These are phyloP conservation scores for Edaphochlamys debaryana DNA, from an alignment of 139 green algal species.

Conservation along the genomic window DNA sequence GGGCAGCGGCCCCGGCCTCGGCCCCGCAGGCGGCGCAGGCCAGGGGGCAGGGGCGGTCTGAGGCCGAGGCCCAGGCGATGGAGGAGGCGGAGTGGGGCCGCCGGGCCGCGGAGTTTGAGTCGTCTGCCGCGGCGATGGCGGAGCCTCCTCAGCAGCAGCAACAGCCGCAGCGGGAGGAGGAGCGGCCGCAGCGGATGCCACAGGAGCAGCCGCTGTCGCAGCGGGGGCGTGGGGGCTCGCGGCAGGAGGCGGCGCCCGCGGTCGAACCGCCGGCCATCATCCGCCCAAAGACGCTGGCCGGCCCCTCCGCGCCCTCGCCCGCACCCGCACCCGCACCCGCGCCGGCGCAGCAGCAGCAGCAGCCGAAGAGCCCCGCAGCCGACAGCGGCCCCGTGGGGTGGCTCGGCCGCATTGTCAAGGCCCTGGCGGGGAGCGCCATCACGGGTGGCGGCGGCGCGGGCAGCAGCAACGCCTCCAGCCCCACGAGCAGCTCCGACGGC, in stretches of 20 bases:
- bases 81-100: too few relatives aligned
- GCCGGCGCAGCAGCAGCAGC: background rate
- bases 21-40: background rate
- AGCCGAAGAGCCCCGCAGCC: background rate
- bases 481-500: too few relatives aligned
- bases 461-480: background rate
- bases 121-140: too few relatives aligned
- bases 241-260: too few relatives aligned
- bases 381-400: slow-evolving; percentile 2
- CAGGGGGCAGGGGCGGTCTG: background rate
- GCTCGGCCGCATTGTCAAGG: background rate
- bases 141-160: too few relatives aligned
- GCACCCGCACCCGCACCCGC: too few relatives aligned
- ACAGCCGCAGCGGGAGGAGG: background rate
- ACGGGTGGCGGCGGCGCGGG: background rate
- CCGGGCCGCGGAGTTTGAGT: too few relatives aligned
- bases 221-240: too few relatives aligned
- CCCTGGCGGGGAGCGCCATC: background rate
- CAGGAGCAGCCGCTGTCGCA: too few relatives aligned
- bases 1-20: background rate
- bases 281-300: too few relatives aligned
- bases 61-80: background rate
- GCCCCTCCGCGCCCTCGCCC: too few relatives aligned
- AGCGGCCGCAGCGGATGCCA: background rate
- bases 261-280: too few relatives aligned